These are phyloP conservation scores for Meyerozyma carpophila DNA, from an alignment of 1,139 yeast species.

Conservation along the genomic window DNA sequence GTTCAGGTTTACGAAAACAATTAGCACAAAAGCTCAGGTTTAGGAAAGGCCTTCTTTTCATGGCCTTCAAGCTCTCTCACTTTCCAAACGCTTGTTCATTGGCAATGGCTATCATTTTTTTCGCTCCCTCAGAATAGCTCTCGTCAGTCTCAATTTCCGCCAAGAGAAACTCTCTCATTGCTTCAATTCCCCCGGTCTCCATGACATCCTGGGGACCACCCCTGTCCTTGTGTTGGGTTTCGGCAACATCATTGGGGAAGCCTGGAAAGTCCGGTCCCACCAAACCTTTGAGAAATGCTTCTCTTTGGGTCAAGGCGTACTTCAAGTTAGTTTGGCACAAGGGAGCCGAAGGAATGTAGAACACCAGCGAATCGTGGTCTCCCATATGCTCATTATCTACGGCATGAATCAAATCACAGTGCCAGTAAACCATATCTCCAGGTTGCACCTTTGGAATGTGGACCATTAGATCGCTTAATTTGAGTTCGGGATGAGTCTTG, in stretches of 20 bases:
- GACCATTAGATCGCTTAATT: slow-evolving; percentile 18
- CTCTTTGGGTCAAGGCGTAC: slow-evolving; percentile 19
- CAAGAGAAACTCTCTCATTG: slow-evolving; percentile 12
- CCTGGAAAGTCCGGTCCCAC: slow-evolving; percentile 33
- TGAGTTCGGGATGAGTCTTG: slow-evolving; percentile 23
- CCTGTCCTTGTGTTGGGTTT: slow-evolving; percentile 13
- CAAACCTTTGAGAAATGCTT: slow-evolving; percentile 17
- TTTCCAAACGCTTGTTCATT: background rate
- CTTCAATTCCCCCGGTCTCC: slow-evolving; percentile 11
- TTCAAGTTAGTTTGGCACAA: slow-evolving; percentile 17
- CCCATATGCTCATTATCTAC: slow-evolving; percentile 41
- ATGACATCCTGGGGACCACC: slow-evolving; percentile 11
- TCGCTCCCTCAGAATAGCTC: slow-evolving; percentile 12
- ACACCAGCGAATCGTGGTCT: slow-evolving; percentile 31
- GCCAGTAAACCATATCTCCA: slow-evolving; percentile 48
- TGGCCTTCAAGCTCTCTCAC: too few species aligned
- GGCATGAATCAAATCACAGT: slow-evolving; percentile 42
- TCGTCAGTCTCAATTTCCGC: slow-evolving; percentile 10
- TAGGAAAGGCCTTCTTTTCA: too few species aligned
- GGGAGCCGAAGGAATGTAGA: slow-evolving; percentile 27
- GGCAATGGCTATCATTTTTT: background rate
- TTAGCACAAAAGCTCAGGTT: too few species aligned
- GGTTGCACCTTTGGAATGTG: slow-evolving; percentile 30
- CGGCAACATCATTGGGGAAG: slow-evolving; percentile 16
- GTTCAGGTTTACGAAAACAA: too few species aligned